Percentiles rank a stretch among this genome's conserved stretches.
These are phyloP conservation scores for Botrytis pseudocinerea DNA, from an alignment of 2,329 filamentous ascomycete genomes.

Conservation along the genomic window DNA sequence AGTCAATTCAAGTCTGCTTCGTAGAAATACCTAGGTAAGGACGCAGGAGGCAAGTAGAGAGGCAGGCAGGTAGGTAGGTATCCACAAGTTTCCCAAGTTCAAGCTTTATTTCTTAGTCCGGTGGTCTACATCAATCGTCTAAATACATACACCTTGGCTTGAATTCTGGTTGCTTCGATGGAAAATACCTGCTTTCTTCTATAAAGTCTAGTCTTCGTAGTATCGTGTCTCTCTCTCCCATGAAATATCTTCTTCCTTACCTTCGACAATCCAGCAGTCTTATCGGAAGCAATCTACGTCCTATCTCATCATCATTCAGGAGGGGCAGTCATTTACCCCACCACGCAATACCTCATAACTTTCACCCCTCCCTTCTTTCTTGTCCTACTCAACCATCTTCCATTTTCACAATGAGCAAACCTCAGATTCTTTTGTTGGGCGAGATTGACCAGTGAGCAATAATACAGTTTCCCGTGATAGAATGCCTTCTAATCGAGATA, in stretches of 20 bases:
- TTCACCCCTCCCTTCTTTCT: slow-evolving; percentile 10
- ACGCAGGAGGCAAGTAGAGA: no score
- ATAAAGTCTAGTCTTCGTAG: background rate
- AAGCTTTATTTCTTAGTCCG: background rate
- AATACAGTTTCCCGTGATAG: slow-evolving; percentile 6
- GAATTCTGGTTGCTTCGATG: background rate
- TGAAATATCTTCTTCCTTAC: background rate
- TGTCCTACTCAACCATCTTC: background rate
- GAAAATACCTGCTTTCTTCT: background rate
- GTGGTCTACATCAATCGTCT: background rate
- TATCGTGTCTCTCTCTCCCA: background rate
- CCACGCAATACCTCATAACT: slow-evolving; percentile 24
- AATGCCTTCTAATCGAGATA: background rate
- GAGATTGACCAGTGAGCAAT: slow-evolving; percentile 60
- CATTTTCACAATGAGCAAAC: slow-evolving; percentile 44
- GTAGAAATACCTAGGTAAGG: background rate
- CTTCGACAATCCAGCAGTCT: background rate
- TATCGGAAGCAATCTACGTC: slow-evolving; percentile 5
- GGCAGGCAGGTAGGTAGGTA: background rate
- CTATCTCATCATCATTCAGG: slow-evolving; percentile 27
- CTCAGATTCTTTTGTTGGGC: slow-evolving; percentile 64
- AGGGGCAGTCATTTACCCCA: slow-evolving; percentile 35
- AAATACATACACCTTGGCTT: background rate
- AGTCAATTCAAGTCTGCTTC: background rate
- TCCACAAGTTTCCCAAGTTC: background rate